These are phyloP conservation scores for Nakataea oryzae DNA, from an alignment of 2,329 filamentous ascomycete genomes.

Conservation along the genomic window DNA sequence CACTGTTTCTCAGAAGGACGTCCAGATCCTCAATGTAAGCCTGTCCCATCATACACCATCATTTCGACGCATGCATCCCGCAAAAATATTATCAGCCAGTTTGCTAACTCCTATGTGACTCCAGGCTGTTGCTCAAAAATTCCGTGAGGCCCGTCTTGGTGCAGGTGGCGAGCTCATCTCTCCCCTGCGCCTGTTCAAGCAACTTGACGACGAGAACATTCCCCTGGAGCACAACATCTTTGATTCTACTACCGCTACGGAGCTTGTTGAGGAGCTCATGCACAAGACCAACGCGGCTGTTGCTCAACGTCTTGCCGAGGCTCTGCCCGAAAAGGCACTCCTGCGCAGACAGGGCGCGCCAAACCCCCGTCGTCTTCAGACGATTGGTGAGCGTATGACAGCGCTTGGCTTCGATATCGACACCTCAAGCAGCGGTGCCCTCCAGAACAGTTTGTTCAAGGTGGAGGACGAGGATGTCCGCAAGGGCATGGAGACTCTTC, in stretches of 20 bases:
- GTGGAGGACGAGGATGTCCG: conserved; percentile 80
- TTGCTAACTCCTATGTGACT: conserved; percentile 1
- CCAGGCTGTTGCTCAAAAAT: conserved; percentile 72
- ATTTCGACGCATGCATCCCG: neutral
- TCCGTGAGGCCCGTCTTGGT: conserved; percentile 78
- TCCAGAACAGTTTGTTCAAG: conserved; percentile 93
- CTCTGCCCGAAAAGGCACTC: conserved; percentile 83
- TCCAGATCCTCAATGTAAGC: conserved; percentile 67
- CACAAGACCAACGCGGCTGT: conserved; percentile 88
- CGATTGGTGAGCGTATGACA: conserved; percentile 87
- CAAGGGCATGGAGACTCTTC: conserved; percentile 94
- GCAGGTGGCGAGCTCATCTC: conserved; percentile 71
- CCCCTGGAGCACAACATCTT: conserved; percentile 96
- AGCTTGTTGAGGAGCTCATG: conserved; percentile 89
- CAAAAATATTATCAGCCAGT: neutral
- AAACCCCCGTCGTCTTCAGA: conserved; percentile 78
- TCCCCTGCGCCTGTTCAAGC: conserved; percentile 79
- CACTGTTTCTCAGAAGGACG: conserved; percentile 60
- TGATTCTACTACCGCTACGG: conserved; percentile 77
- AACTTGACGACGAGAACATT: conserved; percentile 95
- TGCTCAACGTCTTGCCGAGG: conserved; percentile 69
- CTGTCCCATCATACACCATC: neutral
- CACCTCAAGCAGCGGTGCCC: conserved; percentile 73
- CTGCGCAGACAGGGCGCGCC: conserved; percentile 79
- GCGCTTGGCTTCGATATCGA: conserved; percentile 86